Evolutionary conservation across 2,329 filamentous ascomycete species (phyloP), one percentile per base, ranked within the genome.

Genomic region (Sarocladium brachiariae): DNA sequence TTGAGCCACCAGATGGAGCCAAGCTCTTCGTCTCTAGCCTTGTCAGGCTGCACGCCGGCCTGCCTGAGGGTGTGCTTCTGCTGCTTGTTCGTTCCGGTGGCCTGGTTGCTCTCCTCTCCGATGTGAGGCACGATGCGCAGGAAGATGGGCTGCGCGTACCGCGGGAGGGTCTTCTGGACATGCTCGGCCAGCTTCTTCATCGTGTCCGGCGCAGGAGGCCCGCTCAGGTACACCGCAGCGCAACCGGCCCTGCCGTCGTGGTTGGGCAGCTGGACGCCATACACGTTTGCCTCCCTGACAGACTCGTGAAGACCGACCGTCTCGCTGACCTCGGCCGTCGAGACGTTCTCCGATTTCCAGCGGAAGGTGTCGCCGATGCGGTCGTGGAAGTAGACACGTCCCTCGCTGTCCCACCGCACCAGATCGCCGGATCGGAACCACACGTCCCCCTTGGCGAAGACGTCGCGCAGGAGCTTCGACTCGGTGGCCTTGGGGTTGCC

Each of bases 381-480:
- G 67, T 96, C 90, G 51, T 83, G 81, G 69, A 96, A 96, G 71
- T 77, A 93, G 63, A 83, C 78, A 2, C 83, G 74, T 4, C 89
- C 88, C 52, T 93, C 83, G 1, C 55, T 52, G 56, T 90, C 86
- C 69, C 77, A 79, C n/a, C 83, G 76, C 27, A 93, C 70, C 16
- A 93, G 76, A 60, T 96, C 90, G n/a, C 90, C 90, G 0, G 87
- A 86, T 21, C 89, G 81, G 73, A 90, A 95, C 74, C 82, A 95
- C 0, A 81, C 84, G 60, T 96, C 90, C 13, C 86, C 89, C 60
- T 84, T 84, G 52, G 68, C 71, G 55, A 93, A 80, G 2, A 93
- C 87, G 58, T 86, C 72, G 4, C 84, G 78, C 54, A 93, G 65
- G 43, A 95, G 77, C 68, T 95, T 95, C 56, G 79, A 75, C 34